Evolutionary conservation across 169 alveolate species (phyloP).

Genomic region (Plasmodium chabaudi): DNA sequence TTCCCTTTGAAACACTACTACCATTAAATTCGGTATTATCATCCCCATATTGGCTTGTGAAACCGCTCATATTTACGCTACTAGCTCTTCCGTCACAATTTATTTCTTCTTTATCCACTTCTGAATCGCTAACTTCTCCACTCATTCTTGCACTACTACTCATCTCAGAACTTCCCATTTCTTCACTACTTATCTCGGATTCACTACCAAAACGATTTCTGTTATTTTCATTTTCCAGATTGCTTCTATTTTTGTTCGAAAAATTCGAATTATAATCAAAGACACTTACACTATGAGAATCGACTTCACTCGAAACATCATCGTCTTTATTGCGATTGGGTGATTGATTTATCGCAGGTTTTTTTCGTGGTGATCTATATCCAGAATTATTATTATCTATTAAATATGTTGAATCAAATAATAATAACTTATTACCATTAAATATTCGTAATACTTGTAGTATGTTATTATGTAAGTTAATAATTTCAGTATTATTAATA

Average conservation of each 20-base stretch:
- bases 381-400: not conserved
- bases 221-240: constrained; percentile 17
- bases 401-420: constrained; percentile 66
- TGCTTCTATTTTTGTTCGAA: constrained; percentile 39
- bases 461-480: constrained; percentile 39
- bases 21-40: not conserved
- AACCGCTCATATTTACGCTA: not conserved
- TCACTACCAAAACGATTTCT: not conserved
- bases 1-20: not conserved
- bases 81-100: not conserved
- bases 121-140: not conserved
- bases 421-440: constrained; percentile 43
- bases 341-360: too few species aligned
- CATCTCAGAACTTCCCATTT: not conserved
- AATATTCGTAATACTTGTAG: constrained; percentile 17
- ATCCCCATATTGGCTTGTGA: not conserved
- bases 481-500: constrained; percentile 47
- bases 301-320: too few species aligned
- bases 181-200: not conserved
- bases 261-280: constrained; percentile 23
- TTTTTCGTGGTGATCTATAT: not conserved
- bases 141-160: not conserved
- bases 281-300: not conserved
- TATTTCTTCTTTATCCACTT: not conserved
- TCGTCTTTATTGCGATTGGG: too few species aligned